Evolutionary conservation across 345 rosid species (phyloP).

Genomic region (Pistacia integerrima): DNA sequence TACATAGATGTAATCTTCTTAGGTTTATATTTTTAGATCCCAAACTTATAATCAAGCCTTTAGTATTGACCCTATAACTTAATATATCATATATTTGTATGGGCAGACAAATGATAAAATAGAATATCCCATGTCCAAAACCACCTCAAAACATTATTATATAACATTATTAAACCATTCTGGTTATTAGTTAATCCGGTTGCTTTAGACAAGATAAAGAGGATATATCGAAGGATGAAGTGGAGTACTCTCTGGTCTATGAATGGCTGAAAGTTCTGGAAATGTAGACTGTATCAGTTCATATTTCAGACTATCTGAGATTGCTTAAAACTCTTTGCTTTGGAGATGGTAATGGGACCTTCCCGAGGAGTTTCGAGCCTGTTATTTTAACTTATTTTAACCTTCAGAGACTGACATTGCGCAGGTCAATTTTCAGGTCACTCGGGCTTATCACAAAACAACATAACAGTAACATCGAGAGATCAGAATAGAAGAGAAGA

Average conservation of each 20-base stretch:
- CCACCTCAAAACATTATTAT: too few relatives aligned
- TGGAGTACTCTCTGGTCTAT: not conserved
- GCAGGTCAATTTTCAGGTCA: not conserved
- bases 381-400: conserved; percentile 5
- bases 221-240: not conserved
- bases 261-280: not conserved
- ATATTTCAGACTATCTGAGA: conserved; percentile 6
- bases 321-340: not conserved
- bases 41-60: too few relatives aligned
- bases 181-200: too few relatives aligned
- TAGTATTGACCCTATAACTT: too few relatives aligned
- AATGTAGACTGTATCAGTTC: conserved; percentile 3
- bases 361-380: conserved; percentile 25
- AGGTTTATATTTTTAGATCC: too few relatives aligned
- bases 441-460: not conserved
- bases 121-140: too few relatives aligned
- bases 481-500: not conserved
- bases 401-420: conserved; percentile 11
- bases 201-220: too few relatives aligned
- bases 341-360: conserved; percentile 10
- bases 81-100: too few relatives aligned
- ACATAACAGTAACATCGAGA: not conserved
- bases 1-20: too few relatives aligned
- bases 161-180: too few relatives aligned
- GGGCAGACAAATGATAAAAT: too few relatives aligned